phyloP scores from a whole-genome alignment of 306 rosid genomes.

The Ochetophila trinervis region DNA sequence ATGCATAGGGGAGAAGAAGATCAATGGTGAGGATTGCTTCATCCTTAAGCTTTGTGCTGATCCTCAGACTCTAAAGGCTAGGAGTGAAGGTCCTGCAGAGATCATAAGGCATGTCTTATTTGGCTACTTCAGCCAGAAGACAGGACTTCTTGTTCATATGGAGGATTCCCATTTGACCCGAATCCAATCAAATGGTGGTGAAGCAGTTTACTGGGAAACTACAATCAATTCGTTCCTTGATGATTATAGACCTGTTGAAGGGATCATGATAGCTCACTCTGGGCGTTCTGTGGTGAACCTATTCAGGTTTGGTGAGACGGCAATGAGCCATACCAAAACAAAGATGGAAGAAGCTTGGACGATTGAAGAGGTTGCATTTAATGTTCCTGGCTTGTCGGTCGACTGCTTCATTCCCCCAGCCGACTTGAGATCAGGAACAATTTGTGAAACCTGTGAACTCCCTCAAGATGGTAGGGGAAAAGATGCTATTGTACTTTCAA shows the following conservation, averaged over 20 bases:
- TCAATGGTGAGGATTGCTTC: constrained; percentile 95
- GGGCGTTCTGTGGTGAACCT: constrained; percentile 95
- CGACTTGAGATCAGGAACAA: constrained; percentile 64
- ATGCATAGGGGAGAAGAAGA: constrained; percentile 93
- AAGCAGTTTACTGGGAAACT: constrained; percentile 96
- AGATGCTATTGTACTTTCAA: constrained; percentile 42
- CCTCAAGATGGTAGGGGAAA: constrained; percentile 74
- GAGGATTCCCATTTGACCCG: constrained; percentile 99
- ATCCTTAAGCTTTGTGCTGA: constrained; percentile 90
- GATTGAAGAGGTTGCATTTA: constrained; percentile 96
- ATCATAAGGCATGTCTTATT: constrained; percentile 88
- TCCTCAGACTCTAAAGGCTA: constrained; percentile 80
- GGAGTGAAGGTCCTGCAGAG: constrained; percentile 99
- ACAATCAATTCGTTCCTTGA: constrained; percentile 91
- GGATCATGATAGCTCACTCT: constrained; percentile 96
- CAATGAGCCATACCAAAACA: constrained; percentile 96
- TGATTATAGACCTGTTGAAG: constrained; percentile 92
- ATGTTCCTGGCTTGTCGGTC: constrained; percentile 77
- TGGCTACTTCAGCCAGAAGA: constrained; percentile 97
- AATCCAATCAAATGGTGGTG: constrained; percentile 82
- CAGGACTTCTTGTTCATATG: constrained; percentile 89
- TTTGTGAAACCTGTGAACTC: constrained; percentile 76
- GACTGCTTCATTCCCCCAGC: constrained; percentile 99
- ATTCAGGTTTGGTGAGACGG: constrained; percentile 95
- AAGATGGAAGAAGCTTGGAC: constrained; percentile 99